Conservation (phyloP, 805 yeast species). For the Yarrowia deformans region DNA sequence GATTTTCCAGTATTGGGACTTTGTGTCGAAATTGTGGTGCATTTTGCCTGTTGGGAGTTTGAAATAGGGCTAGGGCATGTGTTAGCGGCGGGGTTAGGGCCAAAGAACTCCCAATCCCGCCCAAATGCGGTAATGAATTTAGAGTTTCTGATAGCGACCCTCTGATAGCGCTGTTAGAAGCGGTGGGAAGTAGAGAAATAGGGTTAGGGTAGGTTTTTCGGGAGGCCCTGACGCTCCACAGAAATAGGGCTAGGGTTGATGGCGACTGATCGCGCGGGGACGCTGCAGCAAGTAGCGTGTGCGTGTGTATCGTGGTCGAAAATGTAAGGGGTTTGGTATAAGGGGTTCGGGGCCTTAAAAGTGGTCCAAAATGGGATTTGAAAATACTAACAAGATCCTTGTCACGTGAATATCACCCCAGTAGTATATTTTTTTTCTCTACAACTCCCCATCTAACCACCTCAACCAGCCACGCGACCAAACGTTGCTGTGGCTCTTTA, state of each 20-base stretch:
- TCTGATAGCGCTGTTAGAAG: slow-evolving; percentile 28
- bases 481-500: background rate
- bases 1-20: slow-evolving; percentile 32
- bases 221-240: no score
- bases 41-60: slow-evolving; percentile 36
- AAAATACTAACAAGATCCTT: background rate
- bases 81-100: slow-evolving; percentile 7
- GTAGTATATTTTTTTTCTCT: background rate
- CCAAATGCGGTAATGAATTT: slow-evolving; percentile 26
- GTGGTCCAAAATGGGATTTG: background rate
- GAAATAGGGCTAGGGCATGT: slow-evolving; percentile 34
- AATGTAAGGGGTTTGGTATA: background rate
- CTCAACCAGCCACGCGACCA: background rate
- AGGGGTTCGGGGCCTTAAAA: background rate
- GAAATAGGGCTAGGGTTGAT: slow-evolving; percentile 33
- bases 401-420: background rate
- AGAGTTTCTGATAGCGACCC: slow-evolving; percentile 21
- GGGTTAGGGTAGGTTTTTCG: slow-evolving; percentile 30
- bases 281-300: slow-evolving; percentile 12
- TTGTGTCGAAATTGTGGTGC: slow-evolving; percentile 19
- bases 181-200: background rate
- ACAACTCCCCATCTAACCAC: no score
- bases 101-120: background rate
- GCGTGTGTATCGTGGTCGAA: background rate
- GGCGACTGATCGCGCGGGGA: slow-evolving; percentile 6